phyloP scores from a whole-genome alignment of 371 early-diverging fungal species.

The Dinochytrium kinnereticum region DNA sequence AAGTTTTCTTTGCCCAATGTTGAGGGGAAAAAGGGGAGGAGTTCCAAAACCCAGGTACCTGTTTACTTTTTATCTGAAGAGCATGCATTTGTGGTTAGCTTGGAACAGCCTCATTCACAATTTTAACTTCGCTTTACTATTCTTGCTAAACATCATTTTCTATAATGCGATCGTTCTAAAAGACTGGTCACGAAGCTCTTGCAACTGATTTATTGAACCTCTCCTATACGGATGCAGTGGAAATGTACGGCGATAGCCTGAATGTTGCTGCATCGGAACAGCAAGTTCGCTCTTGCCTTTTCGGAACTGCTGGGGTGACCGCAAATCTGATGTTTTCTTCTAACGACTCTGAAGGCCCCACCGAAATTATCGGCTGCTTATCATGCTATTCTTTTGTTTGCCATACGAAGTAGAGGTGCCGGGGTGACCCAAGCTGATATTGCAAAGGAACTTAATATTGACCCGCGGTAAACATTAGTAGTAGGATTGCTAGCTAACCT shows the following conservation, averaged over 20 bases:
- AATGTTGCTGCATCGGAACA: background rate
- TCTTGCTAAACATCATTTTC: no score
- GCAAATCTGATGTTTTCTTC: background rate
- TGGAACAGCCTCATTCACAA: no score
- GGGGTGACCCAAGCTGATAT: conserved; percentile 66
- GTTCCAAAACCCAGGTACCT: background rate
- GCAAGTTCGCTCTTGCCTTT: background rate
- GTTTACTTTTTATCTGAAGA: no score
- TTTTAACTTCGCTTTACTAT: no score
- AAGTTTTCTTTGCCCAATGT: background rate
- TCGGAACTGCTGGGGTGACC: background rate
- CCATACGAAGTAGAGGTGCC: conserved; percentile 52
- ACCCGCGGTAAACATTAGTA: conserved; percentile 58
- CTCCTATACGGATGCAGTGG: no score
- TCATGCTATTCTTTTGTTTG: conserved; percentile 39
- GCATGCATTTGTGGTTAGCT: no score
- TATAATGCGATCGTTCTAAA: no score
- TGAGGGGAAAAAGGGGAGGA: background rate
- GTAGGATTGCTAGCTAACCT: no score
- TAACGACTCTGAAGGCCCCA: background rate
- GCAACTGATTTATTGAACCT: background rate
- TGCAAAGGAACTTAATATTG: conserved; percentile 52
- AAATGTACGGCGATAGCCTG: background rate
- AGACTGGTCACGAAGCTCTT: background rate
- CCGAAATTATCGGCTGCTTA: background rate